phyloP scores from a whole-genome alignment of 139 green algal genomes.

The Mesostigma viride region DNA sequence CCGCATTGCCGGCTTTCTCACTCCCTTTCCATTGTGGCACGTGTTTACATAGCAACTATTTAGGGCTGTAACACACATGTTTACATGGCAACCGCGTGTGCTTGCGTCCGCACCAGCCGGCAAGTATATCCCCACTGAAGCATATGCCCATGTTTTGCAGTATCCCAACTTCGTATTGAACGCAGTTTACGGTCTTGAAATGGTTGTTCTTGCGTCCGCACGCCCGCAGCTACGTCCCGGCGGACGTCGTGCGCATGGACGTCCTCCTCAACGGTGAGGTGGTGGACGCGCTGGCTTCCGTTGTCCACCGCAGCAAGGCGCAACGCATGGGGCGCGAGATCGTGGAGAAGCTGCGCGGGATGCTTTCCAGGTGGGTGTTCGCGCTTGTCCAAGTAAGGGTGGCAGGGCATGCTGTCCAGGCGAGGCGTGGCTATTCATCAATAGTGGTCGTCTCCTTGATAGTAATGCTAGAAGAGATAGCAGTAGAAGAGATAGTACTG shows the following conservation, averaged over 20 bases:
- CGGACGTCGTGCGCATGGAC: conserved; percentile 75
- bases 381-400: background rate
- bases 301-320: conserved; percentile 54
- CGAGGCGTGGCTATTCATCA: background rate
- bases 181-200: no score
- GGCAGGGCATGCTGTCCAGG: background rate
- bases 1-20: no score
- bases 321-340: conserved; percentile 15
- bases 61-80: no score
- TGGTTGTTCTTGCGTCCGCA: background rate
- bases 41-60: no score
- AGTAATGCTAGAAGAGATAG: background rate
- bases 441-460: background rate
- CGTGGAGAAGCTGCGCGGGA: conserved; percentile 26
- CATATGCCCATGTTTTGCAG: no score
- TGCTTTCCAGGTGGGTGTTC: conserved; percentile 28
- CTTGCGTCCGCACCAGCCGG: no score
- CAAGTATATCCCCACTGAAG: no score
- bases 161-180: no score
- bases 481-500: background rate
- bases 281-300: conserved; percentile 69
- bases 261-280: conserved; percentile 68
- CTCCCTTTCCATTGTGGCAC: no score
- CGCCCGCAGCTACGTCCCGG: conserved; percentile 17
- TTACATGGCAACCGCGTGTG: no score